Base-by-base conservation (phyloP, 441 rosid species). In the Erodium moschatum region DNA sequence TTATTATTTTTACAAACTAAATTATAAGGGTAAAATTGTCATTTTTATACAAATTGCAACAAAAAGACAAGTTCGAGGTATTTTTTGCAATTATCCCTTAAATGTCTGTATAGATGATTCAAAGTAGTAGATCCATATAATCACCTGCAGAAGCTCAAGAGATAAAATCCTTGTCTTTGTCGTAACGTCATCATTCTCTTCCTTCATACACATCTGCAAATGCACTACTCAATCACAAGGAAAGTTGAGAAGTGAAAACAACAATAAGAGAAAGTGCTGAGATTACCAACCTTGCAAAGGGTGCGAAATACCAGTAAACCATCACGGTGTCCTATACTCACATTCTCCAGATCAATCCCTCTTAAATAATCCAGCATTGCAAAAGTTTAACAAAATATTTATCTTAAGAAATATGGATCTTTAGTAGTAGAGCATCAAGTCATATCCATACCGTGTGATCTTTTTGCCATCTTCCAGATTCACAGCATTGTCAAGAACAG, bases 71-170 rank as follows among this genome's bases (percentile, higher is more conserved):
- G n/a, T n/a, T n/a, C n/a, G n/a, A n/a, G n/a, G n/a, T n/a, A n/a
- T n/a, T n/a, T 24, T 24, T 24, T 24, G 27, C 27, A 24, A 24
- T 24, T 24, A 24, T 24, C 27, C 27, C 27, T 24, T 24, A 24
- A 24, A 24, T 24, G 2, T 38, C 29, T 40, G n/a, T 40, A 13
- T 9, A 12, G 50, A 35, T 64, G 67, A 64, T 35, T 6, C 10
- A 15, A 33, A 15, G 67, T 33, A 64, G 21, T 65, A 15, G 42
- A 29, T 65, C 67, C 67, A 35, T 65, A 65, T 8, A 24, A 65
- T 66, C 73, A 95, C 99, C 98, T 95, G 99, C 74, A 95, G 91
- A 81, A 95, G 99, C 81, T 95, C 99, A 70, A 95, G 90, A 76
- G 99, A 95, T 80, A 95, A 76, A 72, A 95, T 86, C 66, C 96